These are phyloP conservation scores for Tricholoma sp. DNA, from an alignment of 768 basidiomycete species.

Conservation along the genomic window DNA sequence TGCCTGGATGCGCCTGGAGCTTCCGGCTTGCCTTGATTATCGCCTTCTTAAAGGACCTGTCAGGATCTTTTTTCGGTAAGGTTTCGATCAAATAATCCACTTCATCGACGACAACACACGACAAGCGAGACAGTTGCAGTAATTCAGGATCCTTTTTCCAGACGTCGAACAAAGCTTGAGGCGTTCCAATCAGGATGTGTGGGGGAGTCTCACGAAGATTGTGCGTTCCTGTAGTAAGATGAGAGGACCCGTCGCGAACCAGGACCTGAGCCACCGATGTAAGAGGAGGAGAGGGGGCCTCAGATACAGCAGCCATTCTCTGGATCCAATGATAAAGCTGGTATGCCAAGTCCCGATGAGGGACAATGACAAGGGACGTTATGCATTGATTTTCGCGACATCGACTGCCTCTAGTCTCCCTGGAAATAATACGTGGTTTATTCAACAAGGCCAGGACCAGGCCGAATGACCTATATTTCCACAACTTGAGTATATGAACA, in stretches of 20 bases:
- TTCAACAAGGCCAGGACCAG: conserved; percentile 61
- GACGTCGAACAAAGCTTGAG: conserved; percentile 60
- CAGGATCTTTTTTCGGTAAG: conserved; percentile 36
- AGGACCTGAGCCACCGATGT: conserved; percentile 53
- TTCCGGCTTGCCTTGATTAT: conserved; percentile 35
- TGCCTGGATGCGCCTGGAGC: conserved; percentile 48
- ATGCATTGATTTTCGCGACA: conserved; percentile 25
- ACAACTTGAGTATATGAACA: neutral
- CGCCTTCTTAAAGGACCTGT: conserved; percentile 31
- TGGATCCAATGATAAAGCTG: conserved; percentile 67
- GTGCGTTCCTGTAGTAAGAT: conserved; percentile 35
- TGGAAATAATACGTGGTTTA: conserved; percentile 35
- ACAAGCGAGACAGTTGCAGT: conserved; percentile 42
- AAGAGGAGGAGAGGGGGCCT: conserved; percentile 28
- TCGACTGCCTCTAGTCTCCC: conserved; percentile 15
- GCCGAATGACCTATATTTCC: conserved; percentile 58
- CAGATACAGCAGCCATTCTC: conserved; percentile 33
- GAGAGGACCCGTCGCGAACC: conserved; percentile 44
- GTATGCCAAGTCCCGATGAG: conserved; percentile 67
- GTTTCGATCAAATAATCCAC: conserved; percentile 67
- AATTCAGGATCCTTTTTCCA: conserved; percentile 36
- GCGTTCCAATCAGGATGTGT: conserved; percentile 68
- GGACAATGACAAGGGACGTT: conserved; percentile 60
- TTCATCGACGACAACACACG: conserved; percentile 68
- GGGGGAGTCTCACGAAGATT: conserved; percentile 42